Evolutionary conservation across 495 filamentous ascomycete species (phyloP).

Genomic region (Talaromyces adpressus): DNA sequence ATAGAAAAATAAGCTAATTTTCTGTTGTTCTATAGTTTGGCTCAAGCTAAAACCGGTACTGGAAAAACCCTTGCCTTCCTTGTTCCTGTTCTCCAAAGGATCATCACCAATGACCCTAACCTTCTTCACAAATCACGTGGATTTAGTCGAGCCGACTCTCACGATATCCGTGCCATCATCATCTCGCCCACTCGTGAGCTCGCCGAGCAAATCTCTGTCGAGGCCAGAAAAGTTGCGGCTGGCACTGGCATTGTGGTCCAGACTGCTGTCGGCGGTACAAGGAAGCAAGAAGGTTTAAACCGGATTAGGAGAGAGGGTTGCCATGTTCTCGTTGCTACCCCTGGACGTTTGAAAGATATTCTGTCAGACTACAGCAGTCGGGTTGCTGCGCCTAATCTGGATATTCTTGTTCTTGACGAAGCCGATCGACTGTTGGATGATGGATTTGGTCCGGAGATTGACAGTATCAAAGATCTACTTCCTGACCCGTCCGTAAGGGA

Average conservation of each 20-base stretch:
- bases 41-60: constrained; percentile 82
- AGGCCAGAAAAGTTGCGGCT: constrained; percentile 63
- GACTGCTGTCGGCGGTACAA: constrained; percentile 81
- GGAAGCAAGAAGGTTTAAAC: constrained; percentile 55
- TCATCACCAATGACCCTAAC: constrained; percentile 51
- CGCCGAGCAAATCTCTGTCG: constrained; percentile 85
- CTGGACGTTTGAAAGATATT: constrained; percentile 81
- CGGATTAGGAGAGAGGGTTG: constrained; percentile 68
- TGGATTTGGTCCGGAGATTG: constrained; percentile 77
- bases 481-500: constrained; percentile 54
- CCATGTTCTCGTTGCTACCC: constrained; percentile 85
- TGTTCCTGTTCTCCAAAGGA: constrained; percentile 65
- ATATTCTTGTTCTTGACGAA: constrained; percentile 85
- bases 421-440: constrained; percentile 88
- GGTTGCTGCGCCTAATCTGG: constrained; percentile 66
- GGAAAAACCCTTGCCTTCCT: constrained; percentile 86
- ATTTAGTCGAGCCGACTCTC: constrained; percentile 25
- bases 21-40: constrained; percentile 51
- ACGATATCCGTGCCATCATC: constrained; percentile 81
- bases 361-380: constrained; percentile 59
- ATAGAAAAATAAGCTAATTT: constrained; percentile 9
- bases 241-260: constrained; percentile 71
- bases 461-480: constrained; percentile 57
- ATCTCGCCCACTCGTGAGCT: constrained; percentile 93
- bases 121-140: constrained; percentile 13